Evolutionary conservation across 768 basidiomycete species (phyloP).

Genomic region (Tulasnella sp.): DNA sequence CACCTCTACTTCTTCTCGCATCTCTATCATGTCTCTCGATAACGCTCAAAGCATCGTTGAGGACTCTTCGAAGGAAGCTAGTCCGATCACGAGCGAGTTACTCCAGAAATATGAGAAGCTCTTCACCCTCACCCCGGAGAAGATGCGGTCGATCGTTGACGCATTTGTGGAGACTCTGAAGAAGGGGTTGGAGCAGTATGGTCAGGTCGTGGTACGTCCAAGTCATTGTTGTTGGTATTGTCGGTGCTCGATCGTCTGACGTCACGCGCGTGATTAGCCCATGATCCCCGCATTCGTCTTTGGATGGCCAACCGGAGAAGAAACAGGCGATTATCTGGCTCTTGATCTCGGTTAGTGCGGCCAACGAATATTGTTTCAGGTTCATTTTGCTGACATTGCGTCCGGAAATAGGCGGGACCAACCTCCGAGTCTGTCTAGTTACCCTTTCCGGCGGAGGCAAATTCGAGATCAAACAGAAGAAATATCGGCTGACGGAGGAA

Average conservation of each 20-base stretch:
- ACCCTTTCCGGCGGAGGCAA: conserved; percentile 87
- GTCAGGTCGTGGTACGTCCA: conserved; percentile 79
- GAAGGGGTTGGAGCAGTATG: conserved; percentile 71
- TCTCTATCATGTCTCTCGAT: background rate
- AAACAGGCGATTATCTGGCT: conserved; percentile 86
- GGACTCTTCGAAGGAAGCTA: background rate
- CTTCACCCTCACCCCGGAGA: conserved; percentile 83
- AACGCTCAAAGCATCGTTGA: background rate
- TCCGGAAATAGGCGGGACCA: conserved; percentile 74
- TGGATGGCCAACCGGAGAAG: conserved; percentile 87
- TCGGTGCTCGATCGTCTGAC: conserved; percentile 16
- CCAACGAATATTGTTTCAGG: background rate
- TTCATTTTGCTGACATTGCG: conserved; percentile 15
- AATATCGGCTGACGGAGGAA: conserved; percentile 94
- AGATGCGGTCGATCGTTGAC: conserved; percentile 96
- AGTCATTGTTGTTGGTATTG: conserved; percentile 6
- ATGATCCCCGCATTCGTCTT: conserved; percentile 99
- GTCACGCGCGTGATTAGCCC: conserved; percentile 48
- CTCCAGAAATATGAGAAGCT: conserved; percentile 82
- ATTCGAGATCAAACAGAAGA: conserved; percentile 96
- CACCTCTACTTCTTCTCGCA: background rate
- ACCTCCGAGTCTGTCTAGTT: conserved; percentile 97
- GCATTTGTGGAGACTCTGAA: conserved; percentile 92
- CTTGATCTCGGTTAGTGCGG: conserved; percentile 70
- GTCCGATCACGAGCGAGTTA: background rate